These are phyloP conservation scores for Candida pseudoviswanathii DNA, from an alignment of 1,139 yeast species.

Conservation along the genomic window DNA sequence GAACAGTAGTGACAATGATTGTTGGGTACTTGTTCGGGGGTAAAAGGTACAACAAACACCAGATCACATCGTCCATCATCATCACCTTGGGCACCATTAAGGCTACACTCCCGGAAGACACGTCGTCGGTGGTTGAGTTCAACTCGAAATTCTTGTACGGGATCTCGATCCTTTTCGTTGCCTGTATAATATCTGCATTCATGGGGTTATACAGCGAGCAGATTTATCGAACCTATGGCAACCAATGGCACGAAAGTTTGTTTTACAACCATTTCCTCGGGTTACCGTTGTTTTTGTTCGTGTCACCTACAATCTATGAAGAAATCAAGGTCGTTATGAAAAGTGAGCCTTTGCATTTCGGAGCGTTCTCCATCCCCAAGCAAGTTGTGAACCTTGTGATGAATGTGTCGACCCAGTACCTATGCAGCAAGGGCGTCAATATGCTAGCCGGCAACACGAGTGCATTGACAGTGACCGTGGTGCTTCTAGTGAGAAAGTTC, in stretches of 20 bases:
- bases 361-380: slow-evolving; percentile 7
- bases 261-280: slow-evolving; percentile 64
- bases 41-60: slow-evolving; percentile 41
- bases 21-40: slow-evolving; percentile 52
- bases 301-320: slow-evolving; percentile 18
- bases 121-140: slow-evolving; percentile 7
- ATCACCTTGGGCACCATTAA: slow-evolving; percentile 60
- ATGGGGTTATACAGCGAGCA: slow-evolving; percentile 59
- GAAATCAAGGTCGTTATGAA: slow-evolving; percentile 20
- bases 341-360: neutral
- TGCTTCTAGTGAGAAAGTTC: slow-evolving; percentile 62
- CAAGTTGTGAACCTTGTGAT: slow-evolving; percentile 29
- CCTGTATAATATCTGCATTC: slow-evolving; percentile 54
- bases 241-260: slow-evolving; percentile 65
- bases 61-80: slow-evolving; percentile 48
- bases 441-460: slow-evolving; percentile 56
- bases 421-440: slow-evolving; percentile 71
- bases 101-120: slow-evolving; percentile 38
- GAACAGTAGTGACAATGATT: slow-evolving; percentile 62
- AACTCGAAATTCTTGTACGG: slow-evolving; percentile 38
- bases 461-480: slow-evolving; percentile 64
- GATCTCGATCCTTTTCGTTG: slow-evolving; percentile 41
- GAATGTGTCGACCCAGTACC: slow-evolving; percentile 62
- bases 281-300: slow-evolving; percentile 53
- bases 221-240: slow-evolving; percentile 52